Evolutionary conservation across 179 eudicot species (phyloP), one percentile per base, ranked within the genome.

Genomic region (Gypsophila paniculata): DNA sequence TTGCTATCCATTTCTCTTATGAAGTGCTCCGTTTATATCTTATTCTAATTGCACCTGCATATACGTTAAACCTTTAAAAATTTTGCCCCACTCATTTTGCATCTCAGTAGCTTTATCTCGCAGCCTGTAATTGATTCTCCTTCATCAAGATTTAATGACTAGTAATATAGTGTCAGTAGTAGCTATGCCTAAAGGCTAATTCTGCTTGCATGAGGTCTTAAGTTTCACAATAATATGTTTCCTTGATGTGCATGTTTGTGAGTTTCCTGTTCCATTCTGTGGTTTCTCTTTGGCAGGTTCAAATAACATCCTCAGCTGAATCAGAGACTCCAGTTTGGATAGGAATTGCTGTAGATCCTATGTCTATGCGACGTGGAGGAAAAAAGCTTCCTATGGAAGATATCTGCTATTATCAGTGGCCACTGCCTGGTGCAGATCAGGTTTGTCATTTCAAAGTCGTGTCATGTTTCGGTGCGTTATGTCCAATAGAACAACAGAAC

Each of bases 351-450:
- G 86, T 93, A 51, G 97, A 94, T 82, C 95, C 99, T 34, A 94
- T 94, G 99, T 82, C 96, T 67, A 57, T 83, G 70, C 93, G 97
- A 7, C 89, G 91, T 77, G 99, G 99, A 72, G 99, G 84, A 44
- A 94, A 87, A 79, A 90, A 85, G 80, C 82, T 94, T 72, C 96
- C 95, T 7, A 94, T 94, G 97, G 99, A 94, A 84, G 99, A 94
- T 82, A 90, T 90, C 57, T 83, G 87, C 79, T 91, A 84, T 80
- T 90, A 87, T 83, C 81, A 75, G 36, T 94, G 97, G 95, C 97
- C 97, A 25, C 82, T 94, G 78, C 87, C 85, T 74, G 96, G 91
- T 80, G 81, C 80, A 71, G 89, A 88, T 76, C 82, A 92, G 97
- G 99, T 94, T 74, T 77, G 67, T 3, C 36, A 39, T 54, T 53